A percentile compares a stretch with the other conserved stretches of the same genome.
Conservation (phyloP, 768 basidiomycete species). For the Stropharia rugosoannulata region DNA sequence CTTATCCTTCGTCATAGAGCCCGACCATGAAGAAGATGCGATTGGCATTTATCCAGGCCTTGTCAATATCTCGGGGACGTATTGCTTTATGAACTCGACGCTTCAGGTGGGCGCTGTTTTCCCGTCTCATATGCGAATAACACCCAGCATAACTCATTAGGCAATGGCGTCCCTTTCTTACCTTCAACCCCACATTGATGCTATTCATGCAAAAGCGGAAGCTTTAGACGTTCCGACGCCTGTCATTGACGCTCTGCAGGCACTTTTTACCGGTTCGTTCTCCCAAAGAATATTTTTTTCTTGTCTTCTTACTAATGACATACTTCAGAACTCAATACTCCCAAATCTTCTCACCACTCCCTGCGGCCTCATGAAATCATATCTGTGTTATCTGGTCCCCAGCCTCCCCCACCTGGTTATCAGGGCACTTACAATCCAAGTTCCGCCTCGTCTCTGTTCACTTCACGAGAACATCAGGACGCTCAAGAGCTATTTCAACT, state of each 20-base stretch:
- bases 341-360: conserved; percentile 53
- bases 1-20: background rate
- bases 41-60: conserved; percentile 81
- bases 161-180: conserved; percentile 87
- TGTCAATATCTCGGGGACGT: conserved; percentile 93
- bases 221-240: conserved; percentile 81
- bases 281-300: background rate
- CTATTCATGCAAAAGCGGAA: conserved; percentile 75
- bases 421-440: conserved; percentile 23
- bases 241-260: conserved; percentile 77
- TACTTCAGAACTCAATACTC: conserved; percentile 60
- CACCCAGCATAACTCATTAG: conserved; percentile 35
- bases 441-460: conserved; percentile 52
- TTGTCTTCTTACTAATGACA: conserved; percentile 5
- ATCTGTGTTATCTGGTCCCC: conserved; percentile 52
- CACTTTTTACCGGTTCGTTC: conserved; percentile 63
- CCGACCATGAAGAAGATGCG: conserved; percentile 25
- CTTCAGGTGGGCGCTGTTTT: conserved; percentile 59
- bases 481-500: conserved; percentile 98
- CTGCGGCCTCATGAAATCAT: conserved; percentile 77
- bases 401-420: conserved; percentile 41
- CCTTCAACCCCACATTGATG: conserved; percentile 77
- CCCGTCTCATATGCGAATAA: background rate
- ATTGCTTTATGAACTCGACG: conserved; percentile 98
- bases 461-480: conserved; percentile 94